Evolutionary conservation across 2,329 filamentous ascomycete genomes (phyloP), one percentile per base, ranked within the genome.

Genomic region (Lasiodiplodia gonubiensis): DNA sequence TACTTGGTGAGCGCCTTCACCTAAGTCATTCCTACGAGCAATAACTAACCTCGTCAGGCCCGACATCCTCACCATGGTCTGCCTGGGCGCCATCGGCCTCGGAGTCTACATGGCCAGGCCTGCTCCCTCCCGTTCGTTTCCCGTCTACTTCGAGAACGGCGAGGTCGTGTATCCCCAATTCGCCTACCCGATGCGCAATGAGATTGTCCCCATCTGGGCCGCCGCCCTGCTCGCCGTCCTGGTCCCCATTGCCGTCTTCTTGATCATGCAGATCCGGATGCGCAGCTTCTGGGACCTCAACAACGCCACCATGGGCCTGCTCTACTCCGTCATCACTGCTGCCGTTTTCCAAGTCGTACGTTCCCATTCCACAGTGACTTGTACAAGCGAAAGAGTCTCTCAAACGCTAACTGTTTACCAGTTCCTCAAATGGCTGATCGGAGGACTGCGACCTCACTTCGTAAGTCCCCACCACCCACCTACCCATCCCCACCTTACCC

Each of bases 391-490:
- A 10, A n/a, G 21, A 46, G 42, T 8, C 7, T 18, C 18, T 16
- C 12, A 39, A 46, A 11, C 21, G 49, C 49, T 52, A 52, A 52
- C 49, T 7, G 23, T n/a, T 3, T 18, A 12, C 12, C 5, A 52
- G 23, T 89, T 92, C 74, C 73, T 92, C 75, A 93, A 93, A 79
- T 90, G 86, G 85, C 85, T 92, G 51, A 91, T 93, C 70, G 90
- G 90, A 16, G 90, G 90, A 16, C 80, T 90, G 23, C 85, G 89
- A 1, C 66, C 66, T 8, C 66, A 68, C 53, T 68, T 68, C 52
- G 52, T 66, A 46, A 42, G 61, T 65, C 49, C 16, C 23, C 2
- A 11, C 25, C 14, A n/a, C 11, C 48, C 21, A 61, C 18, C 63
- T n/a, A n/a, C 42, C 48, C 8, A 6, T 8, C 52, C 18, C 70